Evolutionary conservation across 257 asterid genomes (phyloP).

Genomic region (Leptodermis oblonga): DNA sequence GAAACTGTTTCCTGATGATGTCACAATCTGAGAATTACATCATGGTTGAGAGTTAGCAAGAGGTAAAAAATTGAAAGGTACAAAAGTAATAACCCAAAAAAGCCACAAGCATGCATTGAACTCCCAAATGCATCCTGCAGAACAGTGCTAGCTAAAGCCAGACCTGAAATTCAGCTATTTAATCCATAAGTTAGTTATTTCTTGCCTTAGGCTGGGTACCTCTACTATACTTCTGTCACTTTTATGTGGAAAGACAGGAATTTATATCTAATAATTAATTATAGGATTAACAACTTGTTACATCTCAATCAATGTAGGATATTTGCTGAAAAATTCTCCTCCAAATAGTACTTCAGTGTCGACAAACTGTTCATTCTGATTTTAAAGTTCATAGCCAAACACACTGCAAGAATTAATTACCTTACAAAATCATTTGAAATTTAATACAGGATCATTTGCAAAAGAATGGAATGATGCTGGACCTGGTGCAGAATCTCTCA

Average conservation of each 20-base stretch:
- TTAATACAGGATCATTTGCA: slow-evolving; percentile 25
- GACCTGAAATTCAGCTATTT: too few relatives aligned
- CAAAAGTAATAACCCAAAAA: not conserved
- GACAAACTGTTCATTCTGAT: not conserved
- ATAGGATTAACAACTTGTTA: not conserved
- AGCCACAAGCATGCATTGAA: too few relatives aligned
- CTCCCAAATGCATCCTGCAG: too few relatives aligned
- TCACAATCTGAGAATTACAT: slow-evolving; percentile 34
- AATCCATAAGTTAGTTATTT: too few relatives aligned
- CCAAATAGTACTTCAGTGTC: not conserved
- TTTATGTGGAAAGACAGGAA: too few relatives aligned
- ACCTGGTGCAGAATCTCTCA: slow-evolving; percentile 45
- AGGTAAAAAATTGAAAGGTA: not conserved
- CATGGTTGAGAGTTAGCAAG: slow-evolving; percentile 7
- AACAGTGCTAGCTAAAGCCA: too few relatives aligned
- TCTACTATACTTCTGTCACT: too few relatives aligned
- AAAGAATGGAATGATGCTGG: slow-evolving; percentile 32
- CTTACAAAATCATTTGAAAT: slow-evolving; percentile 91
- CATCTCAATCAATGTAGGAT: not conserved
- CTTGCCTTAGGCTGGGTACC: too few relatives aligned
- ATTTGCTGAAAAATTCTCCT: not conserved
- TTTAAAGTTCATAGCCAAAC: not conserved
- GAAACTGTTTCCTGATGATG: slow-evolving; percentile 86
- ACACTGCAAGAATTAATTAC: slow-evolving; percentile 29
- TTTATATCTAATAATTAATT: not conserved